A percentile compares a stretch with the other conserved stretches of the same genome.
phyloP scores from a whole-genome alignment of 805 yeast genomes.

The Ogataea dorogensis region DNA sequence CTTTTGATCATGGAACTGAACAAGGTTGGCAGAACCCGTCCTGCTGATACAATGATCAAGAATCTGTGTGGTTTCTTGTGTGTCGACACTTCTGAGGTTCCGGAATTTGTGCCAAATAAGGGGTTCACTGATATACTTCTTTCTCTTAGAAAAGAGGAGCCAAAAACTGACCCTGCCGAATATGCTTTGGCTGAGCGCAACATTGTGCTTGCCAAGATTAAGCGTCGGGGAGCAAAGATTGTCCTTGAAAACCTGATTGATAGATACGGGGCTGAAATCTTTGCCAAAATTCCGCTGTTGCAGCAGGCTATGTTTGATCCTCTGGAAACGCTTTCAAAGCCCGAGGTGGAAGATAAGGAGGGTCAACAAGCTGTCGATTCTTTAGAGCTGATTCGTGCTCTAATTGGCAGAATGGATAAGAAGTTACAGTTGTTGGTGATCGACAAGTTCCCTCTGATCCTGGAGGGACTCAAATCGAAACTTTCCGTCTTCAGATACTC shows the following conservation, averaged over 20 bases:
- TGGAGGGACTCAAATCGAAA: slow-evolving; percentile 58
- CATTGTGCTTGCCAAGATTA: slow-evolving; percentile 70
- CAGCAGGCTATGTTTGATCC: slow-evolving; percentile 66
- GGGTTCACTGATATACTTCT: slow-evolving; percentile 54
- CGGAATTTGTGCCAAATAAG: slow-evolving; percentile 76
- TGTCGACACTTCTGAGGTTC: slow-evolving; percentile 94
- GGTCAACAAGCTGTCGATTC: slow-evolving; percentile 88
- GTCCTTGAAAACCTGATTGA: slow-evolving; percentile 61
- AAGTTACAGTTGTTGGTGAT: slow-evolving; percentile 50
- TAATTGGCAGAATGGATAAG: slow-evolving; percentile 59
- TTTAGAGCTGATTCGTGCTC: slow-evolving; percentile 73
- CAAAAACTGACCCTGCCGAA: slow-evolving; percentile 59
- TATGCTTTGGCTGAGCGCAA: slow-evolving; percentile 58
- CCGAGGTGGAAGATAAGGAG: slow-evolving; percentile 38
- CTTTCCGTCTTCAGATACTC: slow-evolving; percentile 85
- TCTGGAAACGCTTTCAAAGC: slow-evolving; percentile 34
- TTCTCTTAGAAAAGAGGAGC: slow-evolving; percentile 78
- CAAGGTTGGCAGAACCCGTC: slow-evolving; percentile 57
- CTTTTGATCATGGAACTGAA: slow-evolving; percentile 60
- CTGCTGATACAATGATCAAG: slow-evolving; percentile 84
- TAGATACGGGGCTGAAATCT: slow-evolving; percentile 52
- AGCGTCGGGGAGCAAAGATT: slow-evolving; percentile 79
- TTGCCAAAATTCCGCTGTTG: slow-evolving; percentile 65
- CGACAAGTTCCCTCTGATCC: slow-evolving; percentile 50
- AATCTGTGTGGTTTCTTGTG: slow-evolving; percentile 91